Evolutionary conservation across 352 stramenopile genomes (phyloP).

Genomic region (Globisporangium echinulatum): DNA sequence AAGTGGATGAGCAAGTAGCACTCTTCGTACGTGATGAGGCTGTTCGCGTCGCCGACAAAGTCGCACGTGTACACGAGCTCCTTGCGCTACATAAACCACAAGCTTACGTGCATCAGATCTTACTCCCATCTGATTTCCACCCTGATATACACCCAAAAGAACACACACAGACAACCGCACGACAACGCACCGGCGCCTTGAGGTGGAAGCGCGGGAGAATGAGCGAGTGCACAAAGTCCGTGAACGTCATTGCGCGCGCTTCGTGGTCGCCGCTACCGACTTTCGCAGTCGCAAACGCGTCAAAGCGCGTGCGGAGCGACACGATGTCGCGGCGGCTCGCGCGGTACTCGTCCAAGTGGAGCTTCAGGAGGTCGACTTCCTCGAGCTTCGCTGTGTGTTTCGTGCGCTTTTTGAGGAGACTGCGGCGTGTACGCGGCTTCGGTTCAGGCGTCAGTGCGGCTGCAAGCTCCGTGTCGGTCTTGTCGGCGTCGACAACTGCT

Average conservation of each 20-base stretch:
- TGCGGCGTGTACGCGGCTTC: constrained; percentile 23
- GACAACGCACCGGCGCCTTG: constrained; percentile 22
- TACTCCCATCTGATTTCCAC: no score
- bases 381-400: constrained; percentile 54
- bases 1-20: constrained; percentile 76
- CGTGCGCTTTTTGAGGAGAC: constrained; percentile 54
- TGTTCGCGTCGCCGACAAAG: constrained; percentile 63
- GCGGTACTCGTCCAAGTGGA: constrained; percentile 63
- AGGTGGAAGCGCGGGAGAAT: constrained; percentile 67
- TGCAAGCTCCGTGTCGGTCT: constrained; percentile 5
- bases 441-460: constrained; percentile 5
- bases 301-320: constrained; percentile 45
- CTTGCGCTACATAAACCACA: constrained; percentile 23
- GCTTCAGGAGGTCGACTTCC: constrained; percentile 61
- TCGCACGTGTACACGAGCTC: constrained; percentile 61
- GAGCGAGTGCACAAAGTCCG: constrained; percentile 73
- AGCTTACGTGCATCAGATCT: no score
- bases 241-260: constrained; percentile 66
- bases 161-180: constrained; percentile 1
- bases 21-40: constrained; percentile 76
- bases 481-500: constrained; percentile 9
- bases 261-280: constrained; percentile 19
- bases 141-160: not conserved
- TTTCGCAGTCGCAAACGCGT: constrained; percentile 48
- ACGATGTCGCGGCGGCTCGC: constrained; percentile 23